A percentile compares a stretch with the other conserved stretches of the same genome.
Evolutionary conservation across 139 green algal genomes (phyloP).

Genomic region (Chlorella sp.): DNA sequence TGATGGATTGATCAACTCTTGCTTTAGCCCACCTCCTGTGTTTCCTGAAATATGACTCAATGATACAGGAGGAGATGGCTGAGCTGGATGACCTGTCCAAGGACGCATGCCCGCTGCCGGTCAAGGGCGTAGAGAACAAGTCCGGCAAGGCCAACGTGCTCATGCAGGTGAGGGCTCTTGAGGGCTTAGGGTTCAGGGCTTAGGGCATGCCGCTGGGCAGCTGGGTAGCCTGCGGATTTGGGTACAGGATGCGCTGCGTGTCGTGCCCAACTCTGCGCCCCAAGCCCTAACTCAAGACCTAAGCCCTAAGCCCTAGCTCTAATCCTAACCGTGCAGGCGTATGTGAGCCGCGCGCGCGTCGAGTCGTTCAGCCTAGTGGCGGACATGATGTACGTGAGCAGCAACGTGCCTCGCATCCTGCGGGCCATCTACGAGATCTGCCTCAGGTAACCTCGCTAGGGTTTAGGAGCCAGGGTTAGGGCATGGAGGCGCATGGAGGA

Average conservation of each 20-base stretch:
- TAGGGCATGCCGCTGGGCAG: no score
- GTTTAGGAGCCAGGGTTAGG: slow-evolving; percentile 50
- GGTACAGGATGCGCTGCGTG: no score
- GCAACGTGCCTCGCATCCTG: slow-evolving; percentile 83
- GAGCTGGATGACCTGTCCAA: slow-evolving; percentile 79
- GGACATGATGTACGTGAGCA: slow-evolving; percentile 88
- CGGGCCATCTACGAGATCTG: slow-evolving; percentile 94
- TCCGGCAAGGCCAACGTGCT: slow-evolving; percentile 87
- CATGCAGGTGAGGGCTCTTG: slow-evolving; percentile 57
- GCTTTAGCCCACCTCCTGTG: slow-evolving; percentile 16
- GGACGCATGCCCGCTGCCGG: slow-evolving; percentile 33
- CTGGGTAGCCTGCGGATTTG: no score
- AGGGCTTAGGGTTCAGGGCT: not conserved
- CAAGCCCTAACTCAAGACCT: no score
- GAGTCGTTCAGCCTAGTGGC: slow-evolving; percentile 88
- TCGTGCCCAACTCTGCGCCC: no score
- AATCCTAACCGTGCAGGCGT: slow-evolving; percentile 82
- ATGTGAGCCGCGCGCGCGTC: slow-evolving; percentile 67
- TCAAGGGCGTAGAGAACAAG: slow-evolving; percentile 68
- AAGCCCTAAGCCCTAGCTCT: no score
- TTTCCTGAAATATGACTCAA: not conserved
- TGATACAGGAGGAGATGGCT: slow-evolving; percentile 79
- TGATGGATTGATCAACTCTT: no score
- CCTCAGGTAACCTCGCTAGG: slow-evolving; percentile 50
- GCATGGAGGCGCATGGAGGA: slow-evolving; percentile 38